A percentile compares a stretch with the other conserved stretches of the same genome.
These are phyloP conservation scores for Euphorbia celastroides DNA, from an alignment of 441 rosid species.

Conservation along the genomic window DNA sequence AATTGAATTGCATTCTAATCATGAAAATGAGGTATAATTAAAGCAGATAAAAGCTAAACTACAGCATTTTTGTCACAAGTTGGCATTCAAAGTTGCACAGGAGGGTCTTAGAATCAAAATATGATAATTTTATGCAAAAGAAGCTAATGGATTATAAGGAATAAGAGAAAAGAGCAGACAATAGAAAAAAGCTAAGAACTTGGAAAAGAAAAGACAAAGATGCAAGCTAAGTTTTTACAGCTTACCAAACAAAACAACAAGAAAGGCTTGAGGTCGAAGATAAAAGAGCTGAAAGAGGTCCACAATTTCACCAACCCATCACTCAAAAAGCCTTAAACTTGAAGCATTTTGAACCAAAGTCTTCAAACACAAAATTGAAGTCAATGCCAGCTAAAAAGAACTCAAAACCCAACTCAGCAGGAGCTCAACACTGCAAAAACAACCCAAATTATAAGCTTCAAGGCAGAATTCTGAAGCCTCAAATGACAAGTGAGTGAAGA, in stretches of 20 bases:
- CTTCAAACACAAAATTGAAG: constrained; percentile 11
- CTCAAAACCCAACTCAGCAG: neutral
- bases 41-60: constrained; percentile 13
- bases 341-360: constrained; percentile 33
- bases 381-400: constrained; percentile 21
- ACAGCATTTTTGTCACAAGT: constrained; percentile 13
- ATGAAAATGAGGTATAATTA: constrained; percentile 15
- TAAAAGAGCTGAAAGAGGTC: constrained; percentile 38
- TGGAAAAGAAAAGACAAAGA: constrained; percentile 36
- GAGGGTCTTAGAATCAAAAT: constrained; percentile 16
- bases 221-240: constrained; percentile 42
- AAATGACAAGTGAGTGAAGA: neutral
- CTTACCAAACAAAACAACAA: constrained; percentile 47
- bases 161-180: constrained; percentile 18
- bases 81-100: neutral
- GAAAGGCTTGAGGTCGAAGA: constrained; percentile 46
- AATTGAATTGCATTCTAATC: constrained; percentile 14
- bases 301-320: constrained; percentile 51
- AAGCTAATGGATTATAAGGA: neutral
- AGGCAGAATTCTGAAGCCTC: neutral
- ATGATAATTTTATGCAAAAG: neutral
- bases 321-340: constrained; percentile 34
- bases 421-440: neutral
- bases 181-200: constrained; percentile 29
- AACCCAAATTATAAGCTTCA: neutral